phyloP scores from a whole-genome alignment of 805 yeast species.

The Hanseniaspora mollemarum region DNA sequence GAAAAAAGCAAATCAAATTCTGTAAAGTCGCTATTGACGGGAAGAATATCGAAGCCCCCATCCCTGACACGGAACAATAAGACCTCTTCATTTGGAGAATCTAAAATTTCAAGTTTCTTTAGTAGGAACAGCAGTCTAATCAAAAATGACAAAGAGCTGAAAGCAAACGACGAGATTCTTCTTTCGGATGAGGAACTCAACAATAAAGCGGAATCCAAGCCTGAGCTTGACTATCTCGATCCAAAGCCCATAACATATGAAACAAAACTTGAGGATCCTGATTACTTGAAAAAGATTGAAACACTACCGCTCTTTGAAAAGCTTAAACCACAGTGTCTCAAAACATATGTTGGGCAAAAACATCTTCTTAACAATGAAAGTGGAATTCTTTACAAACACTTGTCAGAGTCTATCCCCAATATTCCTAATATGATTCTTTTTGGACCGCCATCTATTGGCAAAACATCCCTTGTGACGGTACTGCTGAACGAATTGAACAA shows the following conservation, averaged over 20 bases:
- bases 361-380: conserved; percentile 52
- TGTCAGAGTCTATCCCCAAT: conserved; percentile 35
- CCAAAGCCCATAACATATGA: conserved; percentile 7
- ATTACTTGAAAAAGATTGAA: conserved; percentile 25
- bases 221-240: not conserved
- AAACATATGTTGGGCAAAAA: conserved; percentile 73
- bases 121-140: not conserved
- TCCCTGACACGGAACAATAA: not conserved
- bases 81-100: not conserved
- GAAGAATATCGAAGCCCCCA: not conserved
- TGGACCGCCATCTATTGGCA: conserved; percentile 94
- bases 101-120: not conserved
- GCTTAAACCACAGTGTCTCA: conserved; percentile 62
- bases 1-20: not conserved
- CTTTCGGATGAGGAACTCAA: not conserved
- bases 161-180: not conserved
- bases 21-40: not conserved
- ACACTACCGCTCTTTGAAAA: conserved; percentile 57
- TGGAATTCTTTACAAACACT: conserved; percentile 57
- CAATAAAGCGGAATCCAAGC: not conserved
- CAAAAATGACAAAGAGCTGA: not conserved
- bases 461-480: conserved; percentile 71
- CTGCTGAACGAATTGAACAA: conserved; percentile 26
- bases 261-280: conserved; percentile 16
- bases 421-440: conserved; percentile 80